These are phyloP conservation scores for Botrytis fabae DNA, from an alignment of 2,329 filamentous ascomycete species.

Conservation along the genomic window DNA sequence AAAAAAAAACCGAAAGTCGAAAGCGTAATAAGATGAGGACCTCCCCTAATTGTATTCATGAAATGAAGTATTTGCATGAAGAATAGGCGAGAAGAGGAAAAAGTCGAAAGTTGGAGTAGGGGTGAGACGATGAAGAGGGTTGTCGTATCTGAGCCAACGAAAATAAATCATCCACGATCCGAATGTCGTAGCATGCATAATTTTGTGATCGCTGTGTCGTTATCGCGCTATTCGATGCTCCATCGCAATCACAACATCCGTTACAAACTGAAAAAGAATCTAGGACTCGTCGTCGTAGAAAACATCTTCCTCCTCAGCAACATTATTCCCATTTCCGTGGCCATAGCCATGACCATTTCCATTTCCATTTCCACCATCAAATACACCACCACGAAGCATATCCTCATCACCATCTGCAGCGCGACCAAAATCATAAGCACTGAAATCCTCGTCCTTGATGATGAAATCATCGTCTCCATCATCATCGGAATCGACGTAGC, in stretches of 20 bases:
- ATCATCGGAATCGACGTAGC: constrained; percentile 19
- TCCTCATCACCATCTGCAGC: not conserved
- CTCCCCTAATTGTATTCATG: not conserved
- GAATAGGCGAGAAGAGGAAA: not conserved
- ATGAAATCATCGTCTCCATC: constrained; percentile 22
- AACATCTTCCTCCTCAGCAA: not conserved
- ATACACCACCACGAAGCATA: constrained; percentile 5
- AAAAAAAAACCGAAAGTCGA: not conserved
- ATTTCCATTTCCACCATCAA: not conserved
- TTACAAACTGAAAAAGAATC: no score
- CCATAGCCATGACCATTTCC: not conserved
- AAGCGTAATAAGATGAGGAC: not conserved
- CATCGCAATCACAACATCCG: not conserved
- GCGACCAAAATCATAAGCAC: not conserved
- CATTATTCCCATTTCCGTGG: not conserved
- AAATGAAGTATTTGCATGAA: not conserved
- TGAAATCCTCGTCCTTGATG: constrained; percentile 5
- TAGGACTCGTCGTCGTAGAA: constrained; percentile 11
- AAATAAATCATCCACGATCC: not conserved
- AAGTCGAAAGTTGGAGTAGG: not conserved
- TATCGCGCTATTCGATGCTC: no score
- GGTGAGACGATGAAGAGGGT: not conserved
- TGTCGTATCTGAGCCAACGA: not conserved
- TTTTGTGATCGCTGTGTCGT: no score
- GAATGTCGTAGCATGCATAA: not conserved